Evolutionary conservation across 208 protist genomes (phyloP).

Genomic region (Histomonas meleagridis): DNA sequence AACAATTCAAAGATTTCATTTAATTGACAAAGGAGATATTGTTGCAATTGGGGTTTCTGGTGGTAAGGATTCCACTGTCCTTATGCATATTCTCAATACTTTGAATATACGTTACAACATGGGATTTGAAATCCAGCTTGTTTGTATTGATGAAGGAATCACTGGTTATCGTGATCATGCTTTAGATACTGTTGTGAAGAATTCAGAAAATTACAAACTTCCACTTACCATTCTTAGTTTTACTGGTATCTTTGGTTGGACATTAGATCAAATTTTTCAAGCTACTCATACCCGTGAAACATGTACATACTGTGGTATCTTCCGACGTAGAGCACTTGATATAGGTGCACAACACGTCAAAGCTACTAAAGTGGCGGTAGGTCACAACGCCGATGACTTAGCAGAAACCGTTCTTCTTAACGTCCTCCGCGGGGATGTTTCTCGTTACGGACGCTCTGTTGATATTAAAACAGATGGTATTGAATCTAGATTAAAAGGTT

Average conservation of each 20-base stretch:
- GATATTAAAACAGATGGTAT: conserved; percentile 45
- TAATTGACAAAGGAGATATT: conserved; percentile 41
- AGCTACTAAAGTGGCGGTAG: conserved; percentile 44
- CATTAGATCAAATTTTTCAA: conserved; percentile 47
- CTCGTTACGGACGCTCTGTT: conserved; percentile 9
- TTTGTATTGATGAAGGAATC: conserved; percentile 57
- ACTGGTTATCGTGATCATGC: conserved; percentile 53
- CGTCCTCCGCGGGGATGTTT: conserved; percentile 43
- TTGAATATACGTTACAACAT: conserved; percentile 46
- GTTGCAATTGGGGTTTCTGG: conserved; percentile 50
- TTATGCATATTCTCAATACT: conserved; percentile 45
- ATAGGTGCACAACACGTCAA: conserved; percentile 44
- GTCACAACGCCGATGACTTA: conserved; percentile 57
- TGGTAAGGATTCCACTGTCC: conserved; percentile 48
- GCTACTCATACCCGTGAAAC: background rate
- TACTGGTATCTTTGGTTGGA: conserved; percentile 47
- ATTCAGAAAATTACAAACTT: conserved; percentile 42
- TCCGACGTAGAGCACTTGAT: conserved; percentile 48
- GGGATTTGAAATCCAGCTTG: conserved; percentile 44
- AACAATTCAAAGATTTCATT: conserved; percentile 39
- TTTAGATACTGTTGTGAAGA: conserved; percentile 42
- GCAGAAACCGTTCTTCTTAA: conserved; percentile 57
- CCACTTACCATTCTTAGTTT: conserved; percentile 50
- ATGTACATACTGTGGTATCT: conserved; percentile 54
- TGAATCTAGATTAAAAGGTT: background rate